Conservation (phyloP, 192 early-diverging fungal species). For the Bifiguratus adelaidae region DNA sequence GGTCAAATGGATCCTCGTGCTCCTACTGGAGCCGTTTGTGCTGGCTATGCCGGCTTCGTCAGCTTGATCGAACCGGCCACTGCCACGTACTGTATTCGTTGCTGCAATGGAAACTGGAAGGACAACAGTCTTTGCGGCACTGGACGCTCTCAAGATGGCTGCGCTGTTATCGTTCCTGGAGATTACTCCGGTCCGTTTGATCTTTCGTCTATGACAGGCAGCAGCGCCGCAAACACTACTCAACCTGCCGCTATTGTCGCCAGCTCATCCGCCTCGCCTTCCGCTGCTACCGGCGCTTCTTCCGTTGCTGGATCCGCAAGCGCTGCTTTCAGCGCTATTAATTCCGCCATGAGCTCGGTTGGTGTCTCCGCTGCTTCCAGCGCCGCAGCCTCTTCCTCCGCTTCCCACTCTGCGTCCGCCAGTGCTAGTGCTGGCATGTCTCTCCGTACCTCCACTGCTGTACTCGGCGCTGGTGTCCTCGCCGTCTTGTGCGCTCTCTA, state of each 20-base stretch:
- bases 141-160: slow-evolving; percentile 24
- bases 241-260: not conserved
- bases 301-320: not conserved
- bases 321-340: not conserved
- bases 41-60: slow-evolving; percentile 17
- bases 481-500: too few relatives aligned
- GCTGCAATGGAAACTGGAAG: slow-evolving; percentile 12
- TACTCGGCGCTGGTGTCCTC: too few relatives aligned
- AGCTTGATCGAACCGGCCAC: slow-evolving; percentile 14
- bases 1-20: slow-evolving; percentile 31
- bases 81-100: slow-evolving; percentile 16
- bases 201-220: too few relatives aligned
- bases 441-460: too few relatives aligned
- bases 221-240: too few relatives aligned
- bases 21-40: slow-evolving; percentile 11
- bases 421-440: too few relatives aligned
- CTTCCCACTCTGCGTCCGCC: not conserved
- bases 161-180: slow-evolving; percentile 28
- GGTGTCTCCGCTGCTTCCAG: not conserved
- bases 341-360: not conserved
- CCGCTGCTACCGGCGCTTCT: not conserved
- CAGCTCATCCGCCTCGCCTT: not conserved
- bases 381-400: not conserved
- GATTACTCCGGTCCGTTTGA: slow-evolving; percentile 24
- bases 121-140: not conserved